Conservation (phyloP, 2,329 filamentous ascomycete genomes). For the Elsinoe ampelina region DNA sequence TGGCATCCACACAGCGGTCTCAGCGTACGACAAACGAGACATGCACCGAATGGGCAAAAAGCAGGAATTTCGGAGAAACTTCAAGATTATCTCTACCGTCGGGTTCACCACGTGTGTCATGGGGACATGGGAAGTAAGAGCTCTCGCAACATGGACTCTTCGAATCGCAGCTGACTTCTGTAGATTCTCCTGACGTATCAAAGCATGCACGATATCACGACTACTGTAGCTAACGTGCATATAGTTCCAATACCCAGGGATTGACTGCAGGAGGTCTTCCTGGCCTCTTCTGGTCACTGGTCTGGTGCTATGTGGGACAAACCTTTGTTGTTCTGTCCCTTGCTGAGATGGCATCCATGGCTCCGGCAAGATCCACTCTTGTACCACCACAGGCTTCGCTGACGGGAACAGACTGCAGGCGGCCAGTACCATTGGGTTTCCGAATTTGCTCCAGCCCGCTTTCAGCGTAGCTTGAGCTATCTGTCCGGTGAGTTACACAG, state of each 20-base stretch:
- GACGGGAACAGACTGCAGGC: conserved; percentile 17
- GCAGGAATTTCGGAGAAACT: conserved; percentile 41
- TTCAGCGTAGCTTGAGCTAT: conserved; percentile 38
- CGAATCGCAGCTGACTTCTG: too few species aligned
- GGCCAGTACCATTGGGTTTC: conserved; percentile 25
- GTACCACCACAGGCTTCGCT: background rate
- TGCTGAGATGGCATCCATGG: conserved; percentile 29
- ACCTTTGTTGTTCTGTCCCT: conserved; percentile 21
- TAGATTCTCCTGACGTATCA: background rate
- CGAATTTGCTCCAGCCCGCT: conserved; percentile 24
- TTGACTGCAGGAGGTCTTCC: conserved; percentile 22
- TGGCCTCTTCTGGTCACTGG: conserved; percentile 22
- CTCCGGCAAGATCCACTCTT: conserved; percentile 17
- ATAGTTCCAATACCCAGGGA: conserved; percentile 19
- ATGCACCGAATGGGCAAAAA: conserved; percentile 44
- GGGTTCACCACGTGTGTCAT: conserved; percentile 40
- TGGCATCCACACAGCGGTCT: conserved; percentile 4
- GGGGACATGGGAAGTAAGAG: conserved; percentile 41
- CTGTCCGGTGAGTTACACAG: conserved; percentile 25
- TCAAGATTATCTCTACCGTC: conserved; percentile 37
- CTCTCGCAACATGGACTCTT: conserved; percentile 16
- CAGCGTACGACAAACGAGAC: conserved; percentile 22
- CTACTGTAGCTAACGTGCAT: conserved; percentile 3
- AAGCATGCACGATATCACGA: background rate
- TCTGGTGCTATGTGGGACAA: conserved; percentile 22